Evolutionary conservation across 2,329 filamentous ascomycete species (phyloP), one percentile per base, ranked within the genome.

Genomic region (Blastomyces parvus): DNA sequence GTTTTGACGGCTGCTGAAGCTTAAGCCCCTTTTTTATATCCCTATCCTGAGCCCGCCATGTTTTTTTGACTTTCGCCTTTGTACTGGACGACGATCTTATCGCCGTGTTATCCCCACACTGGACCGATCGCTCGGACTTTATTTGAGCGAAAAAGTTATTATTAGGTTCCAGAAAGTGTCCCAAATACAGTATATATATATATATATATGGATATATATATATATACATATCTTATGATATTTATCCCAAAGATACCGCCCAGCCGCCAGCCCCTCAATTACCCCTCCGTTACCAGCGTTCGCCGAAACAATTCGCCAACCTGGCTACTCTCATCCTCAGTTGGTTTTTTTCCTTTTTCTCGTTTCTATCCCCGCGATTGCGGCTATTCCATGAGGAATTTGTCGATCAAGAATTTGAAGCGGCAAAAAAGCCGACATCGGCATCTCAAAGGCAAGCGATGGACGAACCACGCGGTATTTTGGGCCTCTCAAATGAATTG

Each of bases 401-500:
- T 60, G 61, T 57, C 62, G 60, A 63, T 36, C 48, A 50, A 46
- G 42, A 59, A 46, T 42, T 44, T 53, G 42, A 63, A 63, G 58
- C 62, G 61, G 63, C 65, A 59, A 46, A 30, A 52, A 58, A 56
- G 62, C 60, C 60, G 62, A 59, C 61, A 53, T 64, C 57, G 33
- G 56, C 42, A 44, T 60, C 57, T 46, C 40, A 46, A 48, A 59
- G 22, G 13, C 33, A 38, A 58, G 62, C 50, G 50, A 71, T 71
- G 69, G 64, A 67, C 57, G 62, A 66, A 57, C 68, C 66, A 48
- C 55, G 53, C 25, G 62, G 65, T 46, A 65, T 71, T 33, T 62
- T 69, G 50, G 64, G 60, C 38, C 64, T 72, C 22, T 80, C 80
- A 65, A 80, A 81, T 67, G 81, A 83, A 69, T 72, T 83, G 60